Conservation (phyloP, 73 alveolate genomes). For the Paramecium pentaurelia region DNA sequence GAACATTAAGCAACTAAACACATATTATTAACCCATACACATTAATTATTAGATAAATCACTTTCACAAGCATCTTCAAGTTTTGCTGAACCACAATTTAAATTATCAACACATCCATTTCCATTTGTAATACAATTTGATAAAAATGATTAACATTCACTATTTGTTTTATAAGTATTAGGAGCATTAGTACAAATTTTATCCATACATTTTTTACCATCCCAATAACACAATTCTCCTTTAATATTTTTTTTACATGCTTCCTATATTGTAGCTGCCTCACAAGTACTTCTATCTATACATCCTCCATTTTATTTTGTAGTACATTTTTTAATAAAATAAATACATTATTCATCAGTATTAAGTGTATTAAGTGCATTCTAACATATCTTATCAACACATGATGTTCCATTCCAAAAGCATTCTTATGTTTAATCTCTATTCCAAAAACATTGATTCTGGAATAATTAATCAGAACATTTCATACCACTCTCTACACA, state of each 20-base stretch:
- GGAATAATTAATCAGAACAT: neutral
- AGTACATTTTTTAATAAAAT: neutral
- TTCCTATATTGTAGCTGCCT: neutral
- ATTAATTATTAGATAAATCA: neutral
- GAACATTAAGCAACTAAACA: neutral
- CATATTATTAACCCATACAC: neutral
- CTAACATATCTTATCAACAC: neutral
- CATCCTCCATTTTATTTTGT: constrained; percentile 3
- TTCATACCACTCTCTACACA: neutral
- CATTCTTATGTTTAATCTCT: neutral
- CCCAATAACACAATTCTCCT: neutral
- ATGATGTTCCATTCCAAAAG: constrained; percentile 17
- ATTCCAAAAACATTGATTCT: neutral
- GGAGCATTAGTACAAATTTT: constrained; percentile 33
- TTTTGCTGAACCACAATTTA: neutral
- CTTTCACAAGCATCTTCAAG: neutral
- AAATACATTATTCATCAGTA: neutral
- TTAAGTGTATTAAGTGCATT: neutral
- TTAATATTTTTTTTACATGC: neutral
- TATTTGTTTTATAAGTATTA: neutral
- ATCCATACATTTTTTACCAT: neutral
- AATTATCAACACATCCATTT: neutral
- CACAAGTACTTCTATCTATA: neutral
- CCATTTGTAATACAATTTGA: neutral
- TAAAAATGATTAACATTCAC: neutral